Conservation (phyloP, 805 yeast species). For the Debaryomyces hansenii region DNA sequence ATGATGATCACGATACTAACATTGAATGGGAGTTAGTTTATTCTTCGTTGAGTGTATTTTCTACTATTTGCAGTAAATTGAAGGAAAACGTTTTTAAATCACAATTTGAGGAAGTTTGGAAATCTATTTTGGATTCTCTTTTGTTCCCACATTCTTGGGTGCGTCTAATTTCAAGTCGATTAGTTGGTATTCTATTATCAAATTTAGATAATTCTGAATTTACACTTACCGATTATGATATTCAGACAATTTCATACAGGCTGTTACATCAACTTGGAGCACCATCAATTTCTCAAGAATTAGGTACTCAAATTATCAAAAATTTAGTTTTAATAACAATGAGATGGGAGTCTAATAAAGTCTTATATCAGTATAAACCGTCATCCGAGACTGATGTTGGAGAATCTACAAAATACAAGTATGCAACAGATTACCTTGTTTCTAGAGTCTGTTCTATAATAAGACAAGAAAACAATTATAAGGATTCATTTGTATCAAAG, state of each 20-base stretch:
- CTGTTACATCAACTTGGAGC: constrained; percentile 80
- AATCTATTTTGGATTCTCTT: constrained; percentile 50
- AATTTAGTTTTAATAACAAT: constrained; percentile 61
- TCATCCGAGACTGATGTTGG: constrained; percentile 23
- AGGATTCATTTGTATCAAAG: constrained; percentile 58
- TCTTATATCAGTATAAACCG: constrained; percentile 28
- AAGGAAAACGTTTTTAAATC: constrained; percentile 27
- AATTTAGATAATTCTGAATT: constrained; percentile 38
- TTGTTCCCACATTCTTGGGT: constrained; percentile 94
- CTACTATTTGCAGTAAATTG: constrained; percentile 39
- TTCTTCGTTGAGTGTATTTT: constrained; percentile 55
- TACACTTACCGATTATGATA: constrained; percentile 37
- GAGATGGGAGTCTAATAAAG: constrained; percentile 55
- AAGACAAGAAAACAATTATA: constrained; percentile 61
- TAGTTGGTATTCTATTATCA: constrained; percentile 53
- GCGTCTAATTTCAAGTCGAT: constrained; percentile 62
- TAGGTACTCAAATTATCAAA: constrained; percentile 66
- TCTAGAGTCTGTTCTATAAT: constrained; percentile 61
- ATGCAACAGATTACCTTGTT: constrained; percentile 61
- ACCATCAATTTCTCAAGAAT: constrained; percentile 62
- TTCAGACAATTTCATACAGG: constrained; percentile 70
- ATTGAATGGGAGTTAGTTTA: constrained; percentile 80
- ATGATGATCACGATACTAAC: constrained; percentile 35
- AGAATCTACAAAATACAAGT: constrained; percentile 21
- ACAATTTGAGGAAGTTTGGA: constrained; percentile 48